Evolutionary conservation across 129 eudicot genomes (phyloP), one percentile per base, ranked within the genome.

Genomic region (Flaveria ramosissima): DNA sequence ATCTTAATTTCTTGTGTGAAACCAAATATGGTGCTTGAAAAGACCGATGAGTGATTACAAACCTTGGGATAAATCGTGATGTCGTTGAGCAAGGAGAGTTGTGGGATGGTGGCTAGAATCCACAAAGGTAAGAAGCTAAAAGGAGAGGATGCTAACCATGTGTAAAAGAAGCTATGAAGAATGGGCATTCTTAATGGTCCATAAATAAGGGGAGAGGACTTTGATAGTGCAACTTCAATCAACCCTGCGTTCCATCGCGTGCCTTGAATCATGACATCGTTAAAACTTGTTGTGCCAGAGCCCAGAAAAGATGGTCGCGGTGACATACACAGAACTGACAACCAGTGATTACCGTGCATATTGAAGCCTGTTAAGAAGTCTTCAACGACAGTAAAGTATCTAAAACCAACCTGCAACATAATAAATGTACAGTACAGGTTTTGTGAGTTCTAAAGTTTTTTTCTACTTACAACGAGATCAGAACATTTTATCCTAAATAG

Each of bases 211-310:
- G 96, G 96, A 56, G 67, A 77, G 64, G 70, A 83, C 57, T 68
- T 86, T 17, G 89, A 89, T 17, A 89, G 27, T 2, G 62, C 84
- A 64, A 84, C 81, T 63, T 83, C 86, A 1, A 68, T 60, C 21
- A 80, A 52, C 15, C 96, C 96, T 13, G 82, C 23, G 0, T 0
- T 3, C 96, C 96, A 89, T 30, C 91, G 71, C 4, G 85, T 87
- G 13, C 72, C 62, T 73, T 89, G 96, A 47, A 76, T 75, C 70
- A 89, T 52, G 20, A 53, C 2, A 10, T 86, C 89, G 41, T 76
- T 81, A 12, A 85, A 76, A 77, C 71, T 89, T 27, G 81, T 74
- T 0, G 87, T 75, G 3, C 80, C 79, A 10, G 84, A 15, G 24
- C 91, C 96, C 43, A 84, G 42, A 70, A 86, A 89, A 19, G 84